These are phyloP conservation scores for Paraphysoderma sedebokerense DNA, from an alignment of 371 early-diverging fungal genomes.

Conservation along the genomic window DNA sequence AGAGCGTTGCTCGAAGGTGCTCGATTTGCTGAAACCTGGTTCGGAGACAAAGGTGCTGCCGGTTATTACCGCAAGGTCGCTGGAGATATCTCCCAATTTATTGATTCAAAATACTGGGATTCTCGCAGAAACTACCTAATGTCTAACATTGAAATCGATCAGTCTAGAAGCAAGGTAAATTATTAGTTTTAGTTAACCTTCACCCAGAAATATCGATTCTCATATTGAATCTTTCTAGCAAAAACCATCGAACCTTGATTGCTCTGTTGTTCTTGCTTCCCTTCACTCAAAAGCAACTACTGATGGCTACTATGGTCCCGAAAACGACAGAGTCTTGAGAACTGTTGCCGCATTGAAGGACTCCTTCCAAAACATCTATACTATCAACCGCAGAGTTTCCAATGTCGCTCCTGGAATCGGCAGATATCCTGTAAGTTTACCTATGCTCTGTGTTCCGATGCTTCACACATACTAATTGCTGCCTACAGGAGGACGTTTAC, in stretches of 20 bases:
- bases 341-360: constrained; percentile 26
- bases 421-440: constrained; percentile 53
- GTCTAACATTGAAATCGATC: constrained; percentile 17
- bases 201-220: no score
- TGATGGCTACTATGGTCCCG: constrained; percentile 4
- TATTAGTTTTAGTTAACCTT: no score
- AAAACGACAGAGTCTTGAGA: constrained; percentile 19
- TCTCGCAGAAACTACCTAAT: constrained; percentile 9
- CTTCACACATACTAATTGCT: no score
- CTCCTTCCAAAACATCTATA: constrained; percentile 24
- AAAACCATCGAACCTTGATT: constrained; percentile 33
- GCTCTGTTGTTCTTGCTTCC: constrained; percentile 36
- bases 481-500: no score
- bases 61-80: constrained; percentile 12
- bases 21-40: constrained; percentile 15
- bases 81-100: constrained; percentile 5
- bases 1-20: constrained; percentile 33
- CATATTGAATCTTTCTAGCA: constrained; percentile 17
- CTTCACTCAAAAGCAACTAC: constrained; percentile 14
- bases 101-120: constrained; percentile 28
- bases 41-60: constrained; percentile 14
- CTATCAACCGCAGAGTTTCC: constrained; percentile 22
- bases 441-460: no score
- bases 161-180: no score
- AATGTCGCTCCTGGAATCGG: constrained; percentile 35